Evolutionary conservation across 1,284 basidiomycete genomes (phyloP), one percentile per base, ranked within the genome.

Genomic region (Volvariella surrecta): DNA sequence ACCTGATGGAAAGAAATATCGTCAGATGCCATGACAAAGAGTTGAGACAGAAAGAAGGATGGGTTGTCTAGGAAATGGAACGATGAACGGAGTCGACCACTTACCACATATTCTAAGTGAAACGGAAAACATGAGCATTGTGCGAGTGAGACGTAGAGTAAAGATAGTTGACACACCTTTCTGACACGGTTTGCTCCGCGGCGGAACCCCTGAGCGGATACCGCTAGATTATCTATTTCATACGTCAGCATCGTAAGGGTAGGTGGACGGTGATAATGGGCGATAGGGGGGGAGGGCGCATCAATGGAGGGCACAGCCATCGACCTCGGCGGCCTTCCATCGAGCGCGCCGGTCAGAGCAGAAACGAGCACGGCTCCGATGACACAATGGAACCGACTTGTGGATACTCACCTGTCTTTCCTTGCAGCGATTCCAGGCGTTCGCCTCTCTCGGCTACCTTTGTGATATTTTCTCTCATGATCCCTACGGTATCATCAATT

Each of bases 181-280:
- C 95, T 83, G 39, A 99, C 96, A 50, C 91, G 79, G 71, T 96
- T 97, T 43, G 96, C 96, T 51, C 95, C 94, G 53, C 91, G 79
- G 50, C 93, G 82, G 82, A 99, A 99, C 21, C 93, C 93, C 70
- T 99, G 96, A 9, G 95, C 96, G n/a, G 93, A 97, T 31, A 97
- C 90, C 21, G 95, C 94, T 46, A 99, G 79, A 60, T 88, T 97
- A 35, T 35, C 34, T 35, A n/a, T n/a, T 7, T 6, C 24, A 28
- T 28, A 11, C 11, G 24, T 28, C 6, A 28, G 24, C 24, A 28
- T 11, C 24, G 24, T 28, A 28, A 6, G 21, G 11, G 37, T 40
- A 20, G 51, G 22, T 34, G 44, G 39, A 34, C 18, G 39, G 22
- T 45, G 22, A 35, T 38, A 6, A 7, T 16, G 22, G 15, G 11